Conservation (phyloP, 2,329 filamentous ascomycete species). For the Calonectria hongkongensis region DNA sequence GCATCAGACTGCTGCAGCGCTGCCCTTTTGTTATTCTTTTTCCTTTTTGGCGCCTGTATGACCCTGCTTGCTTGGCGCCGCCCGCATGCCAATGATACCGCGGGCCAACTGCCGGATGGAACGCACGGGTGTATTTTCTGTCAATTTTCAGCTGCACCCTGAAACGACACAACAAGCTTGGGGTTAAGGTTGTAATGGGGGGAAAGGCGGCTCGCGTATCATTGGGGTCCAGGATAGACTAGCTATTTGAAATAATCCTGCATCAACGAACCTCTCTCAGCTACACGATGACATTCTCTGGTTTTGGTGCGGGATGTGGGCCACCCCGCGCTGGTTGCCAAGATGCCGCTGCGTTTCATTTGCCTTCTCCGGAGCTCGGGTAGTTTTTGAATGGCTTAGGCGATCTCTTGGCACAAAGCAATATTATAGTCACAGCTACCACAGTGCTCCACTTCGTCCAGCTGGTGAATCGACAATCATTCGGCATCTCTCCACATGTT, state of each 20-base stretch:
- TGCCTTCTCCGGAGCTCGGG: background rate
- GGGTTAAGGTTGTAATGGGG: background rate
- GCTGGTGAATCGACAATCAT: background rate
- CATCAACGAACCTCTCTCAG: background rate
- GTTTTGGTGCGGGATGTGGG: background rate
- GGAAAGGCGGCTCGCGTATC: background rate
- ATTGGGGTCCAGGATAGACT: constrained; percentile 4
- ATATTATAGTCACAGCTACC: background rate
- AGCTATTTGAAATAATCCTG: constrained; percentile 20
- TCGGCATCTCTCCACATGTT: background rate
- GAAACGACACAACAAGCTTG: background rate
- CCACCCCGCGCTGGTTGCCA: background rate
- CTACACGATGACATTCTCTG: background rate
- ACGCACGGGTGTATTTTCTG: background rate
- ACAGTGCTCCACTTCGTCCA: background rate
- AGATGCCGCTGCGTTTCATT: background rate
- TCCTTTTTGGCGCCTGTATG: background rate
- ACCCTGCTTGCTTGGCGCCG: background rate
- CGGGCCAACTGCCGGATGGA: constrained; percentile 4
- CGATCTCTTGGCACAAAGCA: constrained; percentile 21
- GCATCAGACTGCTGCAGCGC: constrained; percentile 14
- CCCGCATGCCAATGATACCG: background rate
- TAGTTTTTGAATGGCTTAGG: background rate
- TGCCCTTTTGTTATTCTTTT: background rate
- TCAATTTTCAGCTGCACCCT: constrained; percentile 8